Base-by-base conservation (phyloP, 495 filamentous ascomycete genomes). In the Xylaria cubensis region DNA sequence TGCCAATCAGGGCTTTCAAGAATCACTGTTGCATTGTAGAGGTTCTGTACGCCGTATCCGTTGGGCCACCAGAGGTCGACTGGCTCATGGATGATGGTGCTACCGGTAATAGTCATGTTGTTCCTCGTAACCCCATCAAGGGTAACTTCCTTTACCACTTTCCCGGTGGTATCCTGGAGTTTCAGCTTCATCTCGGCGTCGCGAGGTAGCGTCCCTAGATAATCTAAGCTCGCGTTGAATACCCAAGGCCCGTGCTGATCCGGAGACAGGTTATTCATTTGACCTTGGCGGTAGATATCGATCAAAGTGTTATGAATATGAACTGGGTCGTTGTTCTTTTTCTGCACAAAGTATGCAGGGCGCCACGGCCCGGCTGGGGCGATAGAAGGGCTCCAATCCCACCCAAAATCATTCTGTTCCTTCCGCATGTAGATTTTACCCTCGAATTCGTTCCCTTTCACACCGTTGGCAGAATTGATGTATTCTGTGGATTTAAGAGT, bases 331-430 rank as follows among this genome's bases (percentile, higher is more conserved):
- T 74, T 61, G 21, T 26, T 55, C 6, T 80, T 75, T 8, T 91
- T 84, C 69, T 92, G 89, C 17, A 91, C 80, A 3, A 90, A 72
- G 74, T 85, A 90, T 0, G 87, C 89, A 44, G 88, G 86, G 74
- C 87, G 85, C 90, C 89, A 92, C 12, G 89, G 86, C n/a, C 90
- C 90, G 12, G 87, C 88, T 1, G 90, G 89, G 4, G 88, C 83
- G 75, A 92, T 91, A 1, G 88, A 89, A 6, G 90, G 90, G 7
- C 90, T 89, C 90, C 90, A 92, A 71, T 92, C 90, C 90, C 90
- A 92, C 12, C 90, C 90, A 75, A 92, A 91, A 73, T 92, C 90
- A 12, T 85, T 90, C 73, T 92, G 90, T 72, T 92, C 87, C 76
- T 92, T 92, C 44, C 90, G 88, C 55, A 91, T 89, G 64, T 88